Percentiles rank a stretch among this genome's conserved stretches.
Conservation (phyloP, 129 eudicot species). For the Centella asiatica region DNA sequence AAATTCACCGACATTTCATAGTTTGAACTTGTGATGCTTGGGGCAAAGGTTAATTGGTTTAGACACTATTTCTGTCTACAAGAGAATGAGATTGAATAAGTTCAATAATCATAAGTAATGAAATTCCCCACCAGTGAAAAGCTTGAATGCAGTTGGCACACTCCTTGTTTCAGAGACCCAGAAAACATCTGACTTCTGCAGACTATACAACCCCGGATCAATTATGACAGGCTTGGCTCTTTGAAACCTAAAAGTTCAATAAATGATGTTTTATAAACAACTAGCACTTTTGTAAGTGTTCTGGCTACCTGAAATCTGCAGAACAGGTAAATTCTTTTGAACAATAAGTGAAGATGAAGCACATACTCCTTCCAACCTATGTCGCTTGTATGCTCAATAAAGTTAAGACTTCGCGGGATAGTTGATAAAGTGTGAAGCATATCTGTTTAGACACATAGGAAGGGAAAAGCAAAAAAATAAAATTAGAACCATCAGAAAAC, state of each 20-base stretch:
- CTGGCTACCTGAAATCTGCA: neutral
- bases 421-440: constrained; percentile 66
- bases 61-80: neutral
- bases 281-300: neutral
- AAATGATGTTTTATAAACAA: constrained; percentile 2
- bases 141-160: constrained; percentile 70
- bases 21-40: neutral
- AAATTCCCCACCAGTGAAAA: constrained; percentile 52
- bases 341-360: constrained; percentile 16
- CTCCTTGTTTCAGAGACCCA: constrained; percentile 57
- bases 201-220: constrained; percentile 71
- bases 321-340: constrained; percentile 6
- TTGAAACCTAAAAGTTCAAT: constrained; percentile 37
- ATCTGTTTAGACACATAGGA: constrained; percentile 32
- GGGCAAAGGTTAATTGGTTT: neutral
- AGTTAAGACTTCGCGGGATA: constrained; percentile 58
- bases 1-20: neutral
- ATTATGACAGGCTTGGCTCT: constrained; percentile 73
- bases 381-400: constrained; percentile 83
- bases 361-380: constrained; percentile 89
- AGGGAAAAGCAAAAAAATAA: neutral
- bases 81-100: neutral
- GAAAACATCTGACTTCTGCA: constrained; percentile 53
- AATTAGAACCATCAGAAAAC: constrained; percentile 8
- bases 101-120: neutral